A percentile compares a stretch with the other conserved stretches of the same genome.
Evolutionary conservation across 768 basidiomycete species (phyloP).

Genomic region (Tulasnella sp.): DNA sequence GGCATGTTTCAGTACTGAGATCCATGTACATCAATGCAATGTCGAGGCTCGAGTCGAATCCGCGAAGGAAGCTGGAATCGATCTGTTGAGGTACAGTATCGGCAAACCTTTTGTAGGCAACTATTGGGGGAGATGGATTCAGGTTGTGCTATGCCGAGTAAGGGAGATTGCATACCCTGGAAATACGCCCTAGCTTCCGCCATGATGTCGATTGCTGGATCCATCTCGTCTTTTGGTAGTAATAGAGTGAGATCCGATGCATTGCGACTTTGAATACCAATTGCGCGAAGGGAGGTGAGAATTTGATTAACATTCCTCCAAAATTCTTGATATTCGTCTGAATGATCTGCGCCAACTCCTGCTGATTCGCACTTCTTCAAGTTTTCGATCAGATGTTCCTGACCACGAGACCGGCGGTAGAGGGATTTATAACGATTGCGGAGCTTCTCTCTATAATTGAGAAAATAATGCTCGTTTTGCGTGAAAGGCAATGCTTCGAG

Average conservation of each 20-base stretch:
- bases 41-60: constrained; percentile 36
- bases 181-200: constrained; percentile 16
- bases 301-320: not conserved
- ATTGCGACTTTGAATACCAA: constrained; percentile 28
- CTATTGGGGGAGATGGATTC: constrained; percentile 30
- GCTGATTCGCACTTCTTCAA: not conserved
- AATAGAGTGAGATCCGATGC: constrained; percentile 7
- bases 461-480: constrained; percentile 8
- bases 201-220: constrained; percentile 14
- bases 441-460: not conserved
- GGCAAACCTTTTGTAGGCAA: constrained; percentile 45
- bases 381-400: not conserved
- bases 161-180: constrained; percentile 11
- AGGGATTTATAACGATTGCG: not conserved
- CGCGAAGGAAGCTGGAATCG: constrained; percentile 44
- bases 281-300: not conserved
- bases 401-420: not conserved
- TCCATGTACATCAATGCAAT: constrained; percentile 36
- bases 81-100: constrained; percentile 47
- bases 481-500: constrained; percentile 1
- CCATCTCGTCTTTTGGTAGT: constrained; percentile 6
- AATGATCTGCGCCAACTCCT: not conserved
- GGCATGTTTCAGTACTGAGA: constrained; percentile 36
- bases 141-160: too few relatives aligned
- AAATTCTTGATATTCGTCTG: not conserved